phyloP scores from a whole-genome alignment of 31 red algal species.

The Endocladia muricata region DNA sequence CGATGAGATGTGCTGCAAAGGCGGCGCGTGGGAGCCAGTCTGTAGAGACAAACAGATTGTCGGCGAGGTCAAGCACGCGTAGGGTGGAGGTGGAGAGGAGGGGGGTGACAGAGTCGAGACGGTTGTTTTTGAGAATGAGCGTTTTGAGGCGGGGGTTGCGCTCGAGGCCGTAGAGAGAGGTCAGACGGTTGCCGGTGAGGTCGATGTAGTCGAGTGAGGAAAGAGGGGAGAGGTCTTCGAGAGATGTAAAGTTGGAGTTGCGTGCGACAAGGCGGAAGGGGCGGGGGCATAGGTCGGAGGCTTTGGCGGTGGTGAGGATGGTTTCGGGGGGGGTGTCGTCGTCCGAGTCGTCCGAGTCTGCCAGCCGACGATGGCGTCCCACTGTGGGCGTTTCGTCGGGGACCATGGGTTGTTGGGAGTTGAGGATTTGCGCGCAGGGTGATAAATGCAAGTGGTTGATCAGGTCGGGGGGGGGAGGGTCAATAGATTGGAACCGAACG shows the following conservation, averaged over 20 bases:
- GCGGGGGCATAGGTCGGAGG: slow-evolving; percentile 43
- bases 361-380: slow-evolving; percentile 21
- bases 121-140: slow-evolving; percentile 44
- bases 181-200: slow-evolving; percentile 49
- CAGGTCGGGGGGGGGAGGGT: too few species aligned
- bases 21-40: slow-evolving; percentile 44
- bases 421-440: too few species aligned
- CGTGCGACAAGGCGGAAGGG: slow-evolving; percentile 40
- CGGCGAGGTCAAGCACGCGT: slow-evolving; percentile 42
- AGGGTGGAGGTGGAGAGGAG: slow-evolving; percentile 12
- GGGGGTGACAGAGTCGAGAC: slow-evolving; percentile 29
- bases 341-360: slow-evolving; percentile 14
- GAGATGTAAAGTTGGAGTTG: slow-evolving; percentile 21
- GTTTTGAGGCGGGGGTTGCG: slow-evolving; percentile 40
- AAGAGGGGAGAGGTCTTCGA: slow-evolving; percentile 65
- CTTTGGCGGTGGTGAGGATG: slow-evolving; percentile 55
- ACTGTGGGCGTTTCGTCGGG: too few species aligned
- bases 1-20: slow-evolving; percentile 32
- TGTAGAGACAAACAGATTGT: slow-evolving; percentile 36
- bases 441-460: too few species aligned
- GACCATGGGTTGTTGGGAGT: too few species aligned
- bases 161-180: slow-evolving; percentile 32
- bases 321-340: not conserved
- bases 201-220: slow-evolving; percentile 51
- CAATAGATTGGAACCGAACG: too few species aligned